Evolutionary conservation across 805 yeast genomes (phyloP), one percentile per base, ranked within the genome.

Genomic region (Zygosaccharomyces bailii): DNA sequence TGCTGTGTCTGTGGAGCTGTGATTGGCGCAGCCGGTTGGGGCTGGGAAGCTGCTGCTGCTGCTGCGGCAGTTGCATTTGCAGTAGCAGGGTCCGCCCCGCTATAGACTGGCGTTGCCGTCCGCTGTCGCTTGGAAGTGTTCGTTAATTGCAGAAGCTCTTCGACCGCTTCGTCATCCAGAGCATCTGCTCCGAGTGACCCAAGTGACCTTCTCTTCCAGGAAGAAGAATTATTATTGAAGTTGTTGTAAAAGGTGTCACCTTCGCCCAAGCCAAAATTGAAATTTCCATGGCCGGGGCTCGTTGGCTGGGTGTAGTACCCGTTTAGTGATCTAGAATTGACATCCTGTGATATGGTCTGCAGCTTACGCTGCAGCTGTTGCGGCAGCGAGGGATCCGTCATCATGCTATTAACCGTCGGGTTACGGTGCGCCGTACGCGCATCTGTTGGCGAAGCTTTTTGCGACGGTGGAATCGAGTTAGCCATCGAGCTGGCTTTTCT

Each of bases 291-390:
- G 10, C 62, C 62, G 8, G 66, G 65, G 45, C 64, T 60, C 10
- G 64, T 57, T 4, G 66, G 65, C 31, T 59, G 63, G 16, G 65
- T 59, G 45, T 62, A 59, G 43, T 59, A 60, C 14, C 65, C 65
- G 27, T 54, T 55, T 17, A 58, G 39, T 2, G 62, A 55, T 27
- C 61, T 46, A 5, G 60, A 53, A 38, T 50, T 59, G n/a, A 43
- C 45, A 30, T 59, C 63, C 39, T 55, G 62, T 9, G 59, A 55
- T 4, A 60, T 50, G 19, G 53, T 56, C 39, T 56, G 60, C 21
- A 59, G 40, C 44, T 57, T 42, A 33, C 54, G 54, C 43, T 60
- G 63, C 41, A 61, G 42, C 25, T 56, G 58, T 38, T 58, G 63
- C 19, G 65, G 63, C 30, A 60, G 48, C 10, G 61, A 50, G 5